Conservation (phyloP, 164 flowering plant species). For the Sextonia rubra region DNA sequence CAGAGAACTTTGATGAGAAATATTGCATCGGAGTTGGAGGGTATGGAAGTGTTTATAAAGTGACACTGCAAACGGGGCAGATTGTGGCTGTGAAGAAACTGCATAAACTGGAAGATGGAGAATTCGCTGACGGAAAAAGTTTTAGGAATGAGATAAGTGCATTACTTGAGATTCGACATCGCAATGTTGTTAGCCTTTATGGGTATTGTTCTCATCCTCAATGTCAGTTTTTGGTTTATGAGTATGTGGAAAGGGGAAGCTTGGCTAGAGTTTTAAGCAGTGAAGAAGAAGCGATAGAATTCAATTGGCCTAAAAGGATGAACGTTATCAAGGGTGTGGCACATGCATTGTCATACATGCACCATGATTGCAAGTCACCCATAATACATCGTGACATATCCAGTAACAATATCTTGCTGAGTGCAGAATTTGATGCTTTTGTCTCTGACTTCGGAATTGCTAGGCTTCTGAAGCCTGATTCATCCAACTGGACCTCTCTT, state of each 20-base stretch:
- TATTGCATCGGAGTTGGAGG: slow-evolving; percentile 63
- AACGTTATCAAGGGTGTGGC: background rate
- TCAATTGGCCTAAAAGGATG: background rate
- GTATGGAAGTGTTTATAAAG: slow-evolving; percentile 53
- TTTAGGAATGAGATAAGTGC: slow-evolving; percentile 14
- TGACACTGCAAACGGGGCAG: slow-evolving; percentile 35
- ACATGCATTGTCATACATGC: slow-evolving; percentile 5
- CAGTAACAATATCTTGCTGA: background rate
- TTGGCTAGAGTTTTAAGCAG: background rate
- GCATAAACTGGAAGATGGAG: slow-evolving; percentile 18
- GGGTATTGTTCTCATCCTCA: background rate
- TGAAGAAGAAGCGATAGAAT: background rate
- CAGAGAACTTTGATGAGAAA: slow-evolving; percentile 39
- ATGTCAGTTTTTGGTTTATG: background rate
- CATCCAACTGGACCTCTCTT: background rate
- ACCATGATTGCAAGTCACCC: background rate
- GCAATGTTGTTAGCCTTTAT: background rate
- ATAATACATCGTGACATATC: slow-evolving; percentile 3
- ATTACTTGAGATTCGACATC: background rate
- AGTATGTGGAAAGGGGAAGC: background rate
- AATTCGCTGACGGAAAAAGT: background rate
- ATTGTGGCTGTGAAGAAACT: slow-evolving; percentile 52
- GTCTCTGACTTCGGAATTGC: slow-evolving; percentile 6
- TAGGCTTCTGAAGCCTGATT: background rate
- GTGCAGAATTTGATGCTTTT: slow-evolving; percentile 1